phyloP scores from a whole-genome alignment of 139 green algal genomes.

The Chlorella sorokiniana region DNA sequence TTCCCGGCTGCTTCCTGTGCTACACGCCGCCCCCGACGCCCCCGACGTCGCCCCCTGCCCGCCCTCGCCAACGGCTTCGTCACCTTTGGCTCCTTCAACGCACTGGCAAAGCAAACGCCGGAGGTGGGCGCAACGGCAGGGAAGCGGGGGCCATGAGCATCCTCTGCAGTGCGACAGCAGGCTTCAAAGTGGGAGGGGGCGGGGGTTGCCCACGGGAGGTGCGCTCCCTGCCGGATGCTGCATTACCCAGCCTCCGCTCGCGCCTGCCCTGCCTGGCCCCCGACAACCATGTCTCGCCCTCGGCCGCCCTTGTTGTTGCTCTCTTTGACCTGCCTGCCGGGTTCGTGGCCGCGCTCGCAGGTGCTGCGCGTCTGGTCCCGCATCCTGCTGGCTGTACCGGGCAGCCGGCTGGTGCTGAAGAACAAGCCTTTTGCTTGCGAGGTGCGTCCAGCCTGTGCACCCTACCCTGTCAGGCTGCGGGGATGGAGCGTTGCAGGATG shows the following conservation, averaged over 20 bases:
- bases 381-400: slow-evolving; percentile 76
- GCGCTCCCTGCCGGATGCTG: too few species aligned
- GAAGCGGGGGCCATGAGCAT: too few species aligned
- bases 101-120: slow-evolving; percentile 93
- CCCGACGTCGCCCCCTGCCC: slow-evolving; percentile 79
- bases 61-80: slow-evolving; percentile 79
- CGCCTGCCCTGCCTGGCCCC: too few species aligned
- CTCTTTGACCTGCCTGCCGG: too few species aligned
- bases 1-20: slow-evolving; percentile 96
- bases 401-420: slow-evolving; percentile 91
- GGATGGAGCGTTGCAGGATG: not conserved
- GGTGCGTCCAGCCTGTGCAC: not conserved
- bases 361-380: slow-evolving; percentile 84
- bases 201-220: too few species aligned
- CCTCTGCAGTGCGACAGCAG: too few species aligned
- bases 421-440: slow-evolving; percentile 96
- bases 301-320: too few species aligned
- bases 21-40: slow-evolving; percentile 87
- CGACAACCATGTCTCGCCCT: too few species aligned
- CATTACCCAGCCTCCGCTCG: too few species aligned
- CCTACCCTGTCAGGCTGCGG: not conserved
- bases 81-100: slow-evolving; percentile 99
- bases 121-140: slow-evolving; percentile 62
- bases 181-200: too few species aligned
- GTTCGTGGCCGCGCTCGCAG: slow-evolving; percentile 7